Evolutionary conservation across 257 asterid genomes (phyloP).

Genomic region (Pogostemon cablin): DNA sequence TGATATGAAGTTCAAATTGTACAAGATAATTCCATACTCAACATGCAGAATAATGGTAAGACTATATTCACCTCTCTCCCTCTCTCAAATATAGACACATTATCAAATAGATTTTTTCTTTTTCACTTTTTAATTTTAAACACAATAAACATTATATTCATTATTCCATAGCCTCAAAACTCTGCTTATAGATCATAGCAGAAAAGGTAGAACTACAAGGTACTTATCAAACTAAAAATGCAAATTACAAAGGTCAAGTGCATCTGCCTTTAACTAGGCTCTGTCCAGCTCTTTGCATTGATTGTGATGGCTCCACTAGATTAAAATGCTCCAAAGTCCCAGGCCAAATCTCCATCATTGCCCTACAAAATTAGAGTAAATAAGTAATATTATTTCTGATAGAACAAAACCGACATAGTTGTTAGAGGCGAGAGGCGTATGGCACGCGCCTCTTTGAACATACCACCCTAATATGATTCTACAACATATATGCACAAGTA

Average conservation of each 20-base stretch:
- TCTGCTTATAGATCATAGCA: not conserved
- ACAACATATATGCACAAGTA: too few species aligned
- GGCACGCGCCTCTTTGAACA: too few species aligned
- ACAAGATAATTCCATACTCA: not conserved
- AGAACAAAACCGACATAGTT: too few species aligned
- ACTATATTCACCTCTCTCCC: not conserved
- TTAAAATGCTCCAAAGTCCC: conserved; percentile 63
- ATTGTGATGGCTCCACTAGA: conserved; percentile 97
- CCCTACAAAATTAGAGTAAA: conserved; percentile 51
- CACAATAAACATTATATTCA: not conserved
- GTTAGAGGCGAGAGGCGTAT: too few species aligned
- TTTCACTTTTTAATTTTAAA: not conserved
- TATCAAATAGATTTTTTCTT: not conserved
- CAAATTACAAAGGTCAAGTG: conserved; percentile 15
- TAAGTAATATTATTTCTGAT: not conserved
- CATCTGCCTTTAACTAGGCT: conserved; percentile 69
- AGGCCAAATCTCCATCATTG: conserved; percentile 97
- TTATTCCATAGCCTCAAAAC: conserved; percentile 13
- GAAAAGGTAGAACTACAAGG: not conserved
- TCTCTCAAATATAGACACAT: conserved; percentile 3
- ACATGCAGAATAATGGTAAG: not conserved
- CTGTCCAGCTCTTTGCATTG: conserved; percentile 96
- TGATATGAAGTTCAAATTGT: not conserved
- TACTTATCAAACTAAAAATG: not conserved
- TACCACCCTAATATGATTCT: too few species aligned